Conservation (phyloP, 208 protist species). For the Kentomonas sorsogonicus region DNA sequence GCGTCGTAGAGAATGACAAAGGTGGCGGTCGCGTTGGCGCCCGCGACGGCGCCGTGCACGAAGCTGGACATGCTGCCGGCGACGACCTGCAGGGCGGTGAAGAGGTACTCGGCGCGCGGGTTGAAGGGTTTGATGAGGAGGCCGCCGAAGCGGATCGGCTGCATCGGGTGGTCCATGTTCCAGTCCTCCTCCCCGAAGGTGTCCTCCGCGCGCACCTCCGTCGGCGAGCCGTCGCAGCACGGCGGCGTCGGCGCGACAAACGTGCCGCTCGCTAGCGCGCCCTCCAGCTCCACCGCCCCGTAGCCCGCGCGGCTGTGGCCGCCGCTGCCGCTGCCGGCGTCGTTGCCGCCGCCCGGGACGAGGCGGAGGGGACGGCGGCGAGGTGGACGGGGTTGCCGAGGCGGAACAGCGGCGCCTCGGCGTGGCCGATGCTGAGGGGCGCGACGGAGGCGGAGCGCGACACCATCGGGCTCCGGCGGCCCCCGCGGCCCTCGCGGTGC, state of each 20-base stretch:
- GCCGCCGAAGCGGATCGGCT: conserved; percentile 64
- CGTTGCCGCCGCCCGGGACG: not conserved
- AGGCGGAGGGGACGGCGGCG: too few species aligned
- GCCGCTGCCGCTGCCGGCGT: conserved; percentile 12
- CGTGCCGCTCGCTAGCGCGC: conserved; percentile 4
- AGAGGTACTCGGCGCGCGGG: conserved; percentile 78
- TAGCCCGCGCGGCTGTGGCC: not conserved
- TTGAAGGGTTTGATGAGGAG: conserved; percentile 80
- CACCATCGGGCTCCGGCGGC: too few species aligned
- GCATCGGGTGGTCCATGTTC: conserved; percentile 69
- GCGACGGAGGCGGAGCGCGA: too few species aligned
- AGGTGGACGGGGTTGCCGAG: too few species aligned
- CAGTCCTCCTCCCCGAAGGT: conserved; percentile 72
- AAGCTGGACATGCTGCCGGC: conserved; percentile 84
- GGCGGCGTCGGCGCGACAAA: conserved; percentile 4
- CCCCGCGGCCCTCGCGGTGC: too few species aligned
- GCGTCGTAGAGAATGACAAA: conserved; percentile 78
- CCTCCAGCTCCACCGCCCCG: not conserved
- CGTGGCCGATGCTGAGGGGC: too few species aligned
- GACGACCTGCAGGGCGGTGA: conserved; percentile 78
- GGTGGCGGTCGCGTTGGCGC: conserved; percentile 75
- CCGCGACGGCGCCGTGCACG: conserved; percentile 78
- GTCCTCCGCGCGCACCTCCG: conserved; percentile 34
- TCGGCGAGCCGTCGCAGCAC: too few species aligned
- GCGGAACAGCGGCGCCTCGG: too few species aligned